phyloP scores from a whole-genome alignment of 2,329 filamentous ascomycete genomes.

The Atkinsonella hypoxylon region DNA sequence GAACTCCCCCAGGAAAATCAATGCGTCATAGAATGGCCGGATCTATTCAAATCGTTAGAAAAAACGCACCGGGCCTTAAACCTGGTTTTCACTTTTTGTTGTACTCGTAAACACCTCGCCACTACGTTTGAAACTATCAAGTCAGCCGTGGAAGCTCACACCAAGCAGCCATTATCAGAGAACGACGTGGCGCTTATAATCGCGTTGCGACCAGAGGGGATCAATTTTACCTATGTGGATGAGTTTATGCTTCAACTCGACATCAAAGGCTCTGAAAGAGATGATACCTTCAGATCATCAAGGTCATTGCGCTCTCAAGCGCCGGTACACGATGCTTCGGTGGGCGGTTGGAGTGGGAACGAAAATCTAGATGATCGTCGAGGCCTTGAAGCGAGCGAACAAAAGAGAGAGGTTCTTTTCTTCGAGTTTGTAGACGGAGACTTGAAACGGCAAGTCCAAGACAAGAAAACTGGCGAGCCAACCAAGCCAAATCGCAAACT shows the following conservation, averaged over 20 bases:
- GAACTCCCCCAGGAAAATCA: background rate
- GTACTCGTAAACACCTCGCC: constrained; percentile 78
- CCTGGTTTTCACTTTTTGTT: constrained; percentile 89
- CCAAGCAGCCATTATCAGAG: constrained; percentile 54
- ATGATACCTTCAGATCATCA: constrained; percentile 46
- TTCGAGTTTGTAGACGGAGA: constrained; percentile 93
- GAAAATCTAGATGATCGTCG: constrained; percentile 26
- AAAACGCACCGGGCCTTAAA: constrained; percentile 78
- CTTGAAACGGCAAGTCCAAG: constrained; percentile 64
- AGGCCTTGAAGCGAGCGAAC: constrained; percentile 10
- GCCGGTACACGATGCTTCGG: constrained; percentile 41
- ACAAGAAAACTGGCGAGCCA: constrained; percentile 62
- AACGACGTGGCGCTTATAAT: constrained; percentile 77
- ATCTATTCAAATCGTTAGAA: constrained; percentile 58
- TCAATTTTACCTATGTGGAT: constrained; percentile 80
- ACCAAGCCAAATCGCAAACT: constrained; percentile 55
- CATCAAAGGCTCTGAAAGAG: constrained; percentile 52
- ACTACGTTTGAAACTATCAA: constrained; percentile 88
- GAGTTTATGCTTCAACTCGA: constrained; percentile 74
- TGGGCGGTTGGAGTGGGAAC: constrained; percentile 41
- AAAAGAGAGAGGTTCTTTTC: constrained; percentile 58
- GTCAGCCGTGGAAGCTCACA: constrained; percentile 73
- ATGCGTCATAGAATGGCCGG: constrained; percentile 51
- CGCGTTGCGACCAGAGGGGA: constrained; percentile 61
- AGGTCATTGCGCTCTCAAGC: constrained; percentile 36